Evolutionary conservation across 2,329 filamentous ascomycete species (phyloP).

Genomic region (Alternaria sp.): DNA sequence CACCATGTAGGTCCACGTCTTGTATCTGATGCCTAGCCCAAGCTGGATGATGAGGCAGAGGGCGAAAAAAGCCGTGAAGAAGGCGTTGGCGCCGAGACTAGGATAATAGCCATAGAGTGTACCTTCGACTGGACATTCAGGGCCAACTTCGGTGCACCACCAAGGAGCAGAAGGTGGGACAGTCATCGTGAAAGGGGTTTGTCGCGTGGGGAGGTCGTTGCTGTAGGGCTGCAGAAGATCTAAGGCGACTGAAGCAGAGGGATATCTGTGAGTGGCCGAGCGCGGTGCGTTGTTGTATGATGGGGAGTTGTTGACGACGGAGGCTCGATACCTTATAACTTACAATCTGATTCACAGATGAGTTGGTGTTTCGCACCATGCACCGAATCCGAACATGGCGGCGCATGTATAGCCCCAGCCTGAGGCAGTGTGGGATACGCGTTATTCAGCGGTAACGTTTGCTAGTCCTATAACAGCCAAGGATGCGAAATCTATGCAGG

Average conservation of each 20-base stretch:
- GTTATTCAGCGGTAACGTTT: neutral
- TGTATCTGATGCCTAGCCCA: slow-evolving; percentile 59
- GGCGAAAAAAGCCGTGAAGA: slow-evolving; percentile 63
- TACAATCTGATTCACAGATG: neutral
- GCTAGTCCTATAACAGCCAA: slow-evolving; percentile 5
- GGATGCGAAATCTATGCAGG: slow-evolving; percentile 2
- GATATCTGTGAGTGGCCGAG: neutral
- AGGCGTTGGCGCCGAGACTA: slow-evolving; percentile 59
- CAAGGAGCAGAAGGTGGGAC: slow-evolving; percentile 31
- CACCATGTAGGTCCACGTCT: slow-evolving; percentile 64
- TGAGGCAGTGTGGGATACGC: slow-evolving; percentile 16
- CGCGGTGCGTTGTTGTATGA: slow-evolving; percentile 4
- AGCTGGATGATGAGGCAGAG: slow-evolving; percentile 60
- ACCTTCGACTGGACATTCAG: slow-evolving; percentile 55
- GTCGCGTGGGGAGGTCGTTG: neutral
- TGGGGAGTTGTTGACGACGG: slow-evolving; percentile 3
- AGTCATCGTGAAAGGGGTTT: slow-evolving; percentile 24
- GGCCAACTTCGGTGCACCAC: slow-evolving; percentile 27
- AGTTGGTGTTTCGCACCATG: slow-evolving; percentile 12
- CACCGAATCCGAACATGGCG: slow-evolving; percentile 3
- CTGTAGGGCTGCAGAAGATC: neutral
- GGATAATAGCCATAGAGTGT: slow-evolving; percentile 66
- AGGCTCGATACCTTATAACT: slow-evolving; percentile 27
- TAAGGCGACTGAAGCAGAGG: neutral
- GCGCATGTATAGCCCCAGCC: neutral